phyloP scores from a whole-genome alignment of 2,329 filamentous ascomycete genomes.

The Penicillium occitanis region DNA sequence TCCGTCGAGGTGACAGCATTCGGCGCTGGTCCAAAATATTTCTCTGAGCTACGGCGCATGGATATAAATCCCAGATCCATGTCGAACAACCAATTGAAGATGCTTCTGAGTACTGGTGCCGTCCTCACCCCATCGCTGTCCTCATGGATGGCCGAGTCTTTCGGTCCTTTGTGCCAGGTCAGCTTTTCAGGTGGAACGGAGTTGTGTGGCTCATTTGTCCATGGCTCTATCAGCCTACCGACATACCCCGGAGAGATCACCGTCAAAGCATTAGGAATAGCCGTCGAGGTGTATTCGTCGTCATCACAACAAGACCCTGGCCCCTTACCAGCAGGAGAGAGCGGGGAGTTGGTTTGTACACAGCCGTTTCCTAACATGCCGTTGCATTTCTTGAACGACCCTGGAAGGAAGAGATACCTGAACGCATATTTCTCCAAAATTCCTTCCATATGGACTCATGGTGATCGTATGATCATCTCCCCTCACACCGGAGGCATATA shows the following conservation, averaged over 20 bases:
- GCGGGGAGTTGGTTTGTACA: constrained; percentile 49
- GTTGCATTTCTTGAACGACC: constrained; percentile 48
- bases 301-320: constrained; percentile 10
- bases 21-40: constrained; percentile 9
- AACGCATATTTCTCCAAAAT: constrained; percentile 47
- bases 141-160: constrained; percentile 35
- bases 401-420: constrained; percentile 42
- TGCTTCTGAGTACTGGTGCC: constrained; percentile 12
- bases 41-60: not conserved
- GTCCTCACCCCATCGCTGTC: constrained; percentile 9
- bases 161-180: constrained; percentile 43
- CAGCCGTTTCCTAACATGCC: constrained; percentile 51
- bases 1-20: constrained; percentile 37
- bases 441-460: constrained; percentile 28
- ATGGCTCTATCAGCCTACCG: constrained; percentile 44
- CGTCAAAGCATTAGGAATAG: constrained; percentile 47
- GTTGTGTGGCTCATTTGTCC: constrained; percentile 47
- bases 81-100: not conserved
- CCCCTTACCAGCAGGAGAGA: constrained; percentile 32
- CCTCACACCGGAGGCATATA: constrained; percentile 1
- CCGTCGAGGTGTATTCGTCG: constrained; percentile 44
- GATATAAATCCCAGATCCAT: constrained; percentile 4
- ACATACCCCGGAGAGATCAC: constrained; percentile 48
- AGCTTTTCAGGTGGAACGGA: constrained; percentile 51
- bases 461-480: constrained; percentile 18